A percentile compares a stretch with the other conserved stretches of the same genome.
These are phyloP conservation scores for Spirogloea muscicola DNA, from an alignment of 139 green algal genomes.

Conservation along the genomic window DNA sequence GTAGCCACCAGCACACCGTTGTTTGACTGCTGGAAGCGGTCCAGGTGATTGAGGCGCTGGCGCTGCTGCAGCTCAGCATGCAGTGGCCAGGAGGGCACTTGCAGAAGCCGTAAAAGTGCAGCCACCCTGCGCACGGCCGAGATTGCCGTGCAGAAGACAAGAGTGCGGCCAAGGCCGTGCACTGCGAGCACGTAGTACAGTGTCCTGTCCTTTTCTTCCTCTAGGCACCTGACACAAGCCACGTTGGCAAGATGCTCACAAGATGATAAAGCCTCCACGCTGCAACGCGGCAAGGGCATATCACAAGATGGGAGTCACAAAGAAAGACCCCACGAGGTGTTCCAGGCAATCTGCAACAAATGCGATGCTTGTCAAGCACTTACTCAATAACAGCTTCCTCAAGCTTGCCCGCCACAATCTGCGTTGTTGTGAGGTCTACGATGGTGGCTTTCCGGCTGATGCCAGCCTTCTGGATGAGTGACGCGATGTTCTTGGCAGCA, in stretches of 20 bases:
- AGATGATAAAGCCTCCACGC: background rate
- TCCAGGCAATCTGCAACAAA: background rate
- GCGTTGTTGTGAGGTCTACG: constrained; percentile 70
- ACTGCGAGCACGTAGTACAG: constrained; percentile 83
- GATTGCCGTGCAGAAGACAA: constrained; percentile 94
- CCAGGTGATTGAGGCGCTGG: constrained; percentile 83
- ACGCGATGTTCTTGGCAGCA: constrained; percentile 13
- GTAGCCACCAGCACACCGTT: constrained; percentile 57
- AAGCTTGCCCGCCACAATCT: constrained; percentile 62
- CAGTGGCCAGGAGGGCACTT: constrained; percentile 53
- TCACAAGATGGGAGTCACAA: background rate
- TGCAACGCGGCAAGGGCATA: background rate
- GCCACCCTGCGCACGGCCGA: constrained; percentile 66
- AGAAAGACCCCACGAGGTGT: background rate
- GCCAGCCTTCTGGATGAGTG: constrained; percentile 31
- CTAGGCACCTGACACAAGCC: constrained; percentile 53
- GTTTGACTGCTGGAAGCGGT: constrained; percentile 74
- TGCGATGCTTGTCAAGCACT: constrained; percentile 29
- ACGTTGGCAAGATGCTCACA: constrained; percentile 6
- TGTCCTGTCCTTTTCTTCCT: constrained; percentile 68
- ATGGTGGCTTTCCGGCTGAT: constrained; percentile 52
- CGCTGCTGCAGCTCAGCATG: constrained; percentile 91
- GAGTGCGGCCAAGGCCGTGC: constrained; percentile 61
- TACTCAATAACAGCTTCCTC: constrained; percentile 61
- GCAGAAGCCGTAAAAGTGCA: constrained; percentile 78